phyloP scores from a whole-genome alignment of 495 filamentous ascomycete species.

The Podospora anserina region DNA sequence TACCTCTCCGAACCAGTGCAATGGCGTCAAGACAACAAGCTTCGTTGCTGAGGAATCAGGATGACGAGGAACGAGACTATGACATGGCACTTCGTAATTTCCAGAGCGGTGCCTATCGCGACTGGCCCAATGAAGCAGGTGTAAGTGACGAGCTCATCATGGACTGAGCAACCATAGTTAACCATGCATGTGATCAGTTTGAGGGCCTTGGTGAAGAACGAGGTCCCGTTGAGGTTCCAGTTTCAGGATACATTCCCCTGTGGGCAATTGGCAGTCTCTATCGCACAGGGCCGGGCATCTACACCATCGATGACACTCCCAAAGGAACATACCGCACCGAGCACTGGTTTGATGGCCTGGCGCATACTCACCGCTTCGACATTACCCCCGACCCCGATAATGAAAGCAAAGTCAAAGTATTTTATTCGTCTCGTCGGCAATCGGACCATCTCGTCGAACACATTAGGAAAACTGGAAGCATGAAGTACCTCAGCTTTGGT shows the following conservation, averaged over 20 bases:
- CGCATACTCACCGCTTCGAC: constrained; percentile 71
- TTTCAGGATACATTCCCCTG: constrained; percentile 42
- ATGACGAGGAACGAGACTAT: neutral
- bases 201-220: constrained; percentile 45
- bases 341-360: constrained; percentile 82
- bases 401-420: constrained; percentile 42
- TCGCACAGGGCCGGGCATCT: constrained; percentile 66
- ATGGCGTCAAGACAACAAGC: neutral
- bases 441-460: constrained; percentile 55
- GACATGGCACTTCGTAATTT: neutral
- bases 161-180: neutral
- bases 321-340: constrained; percentile 53
- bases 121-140: constrained; percentile 48
- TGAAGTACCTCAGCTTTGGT: constrained; percentile 54
- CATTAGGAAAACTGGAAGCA: constrained; percentile 51
- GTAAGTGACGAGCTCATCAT: constrained; percentile 27
- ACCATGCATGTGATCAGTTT: constrained; percentile 33
- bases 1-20: no score
- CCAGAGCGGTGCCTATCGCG: constrained; percentile 13
- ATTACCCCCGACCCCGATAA: constrained; percentile 41
- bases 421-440: constrained; percentile 70
- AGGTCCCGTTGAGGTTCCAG: constrained; percentile 39
- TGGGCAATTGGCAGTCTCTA: constrained; percentile 61
- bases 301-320: constrained; percentile 53
- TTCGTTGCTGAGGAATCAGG: neutral